Base-by-base conservation (phyloP, 176 grass and related monocot species). In the Typha latifolia region DNA sequence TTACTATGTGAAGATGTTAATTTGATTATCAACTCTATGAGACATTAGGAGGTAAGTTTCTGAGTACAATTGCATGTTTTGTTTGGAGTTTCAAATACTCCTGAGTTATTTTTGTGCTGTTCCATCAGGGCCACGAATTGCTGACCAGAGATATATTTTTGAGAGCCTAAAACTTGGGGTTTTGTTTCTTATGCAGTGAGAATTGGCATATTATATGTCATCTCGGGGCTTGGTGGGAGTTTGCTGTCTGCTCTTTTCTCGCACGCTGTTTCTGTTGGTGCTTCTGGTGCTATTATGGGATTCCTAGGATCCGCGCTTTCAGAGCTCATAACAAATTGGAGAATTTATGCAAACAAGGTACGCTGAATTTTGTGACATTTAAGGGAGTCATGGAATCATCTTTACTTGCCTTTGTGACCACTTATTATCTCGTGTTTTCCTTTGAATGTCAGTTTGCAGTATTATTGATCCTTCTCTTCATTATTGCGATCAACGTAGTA, bases 321-420 rank as follows among this genome's bases (percentile, higher is more conserved):
- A 37, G 94, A 99, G 67, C 89, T 99, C 27, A 84, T 99, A 84
- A 99, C 94, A 13, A 99, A 99, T 66, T 99, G 89, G 94, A 93
- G 85, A 11, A 92, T 90, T 71, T 99, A 99, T 71, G 94, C 85
- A 78, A 99, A 99, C 48, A 99, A 99, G 94, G 94, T 79, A 48
- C 15, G 31, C 47, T 23, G 9, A n/a, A 16, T 26, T 67, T 12
- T 6, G 32, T 50, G 47, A 3, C 3, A 49, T 29, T 16, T 14
- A 21, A 47, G 14, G 53, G 51, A 43, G 29, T 56, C 12, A 20
- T 66, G 63, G 48, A 62, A 48, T 75, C 56, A 49, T 69, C 14
- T 67, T 62, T 61, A 0, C 8, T 57, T 59, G 63, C 3, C 12
- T 72, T 80, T 68, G 67, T 72, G 61, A 55, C 16, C 14, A 47